phyloP scores from a whole-genome alignment of 129 eudicot genomes.

The Pseudognaphalium luteoalbum region DNA sequence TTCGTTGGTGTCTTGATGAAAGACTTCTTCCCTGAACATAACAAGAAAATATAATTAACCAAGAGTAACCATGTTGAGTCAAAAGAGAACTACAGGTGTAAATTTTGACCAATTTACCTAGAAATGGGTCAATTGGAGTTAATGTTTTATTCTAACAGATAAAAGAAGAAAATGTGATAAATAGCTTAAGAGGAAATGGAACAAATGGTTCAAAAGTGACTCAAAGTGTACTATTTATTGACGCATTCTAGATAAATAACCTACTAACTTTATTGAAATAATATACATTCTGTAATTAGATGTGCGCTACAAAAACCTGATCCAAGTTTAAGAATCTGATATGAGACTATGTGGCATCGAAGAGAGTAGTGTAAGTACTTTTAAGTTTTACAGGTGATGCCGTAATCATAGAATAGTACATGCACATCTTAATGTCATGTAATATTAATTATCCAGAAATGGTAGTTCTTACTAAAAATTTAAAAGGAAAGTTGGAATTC shows the following conservation, averaged over 20 bases:
- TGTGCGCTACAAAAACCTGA: background rate
- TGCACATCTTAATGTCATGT: background rate
- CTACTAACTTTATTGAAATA: no score
- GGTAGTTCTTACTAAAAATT: background rate
- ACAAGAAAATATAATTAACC: background rate
- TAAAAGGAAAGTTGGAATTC: background rate
- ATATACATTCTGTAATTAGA: no score
- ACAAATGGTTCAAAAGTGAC: no score
- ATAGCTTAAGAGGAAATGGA: no score
- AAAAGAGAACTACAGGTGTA: background rate
- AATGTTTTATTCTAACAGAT: no score
- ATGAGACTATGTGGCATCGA: background rate
- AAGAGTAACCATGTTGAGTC: background rate
- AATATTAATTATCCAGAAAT: background rate
- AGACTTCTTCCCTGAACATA: conserved; percentile 66
- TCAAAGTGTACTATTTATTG: no score
- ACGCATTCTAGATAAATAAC: no score
- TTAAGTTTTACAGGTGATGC: background rate
- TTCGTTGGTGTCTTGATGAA: conserved; percentile 60
- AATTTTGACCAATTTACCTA: background rate
- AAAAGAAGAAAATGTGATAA: no score
- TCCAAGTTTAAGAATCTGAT: background rate
- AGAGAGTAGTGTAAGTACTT: background rate
- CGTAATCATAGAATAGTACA: background rate
- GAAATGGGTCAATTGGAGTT: no score